A percentile compares a stretch with the other conserved stretches of the same genome.
Evolutionary conservation across 2,329 filamentous ascomycete genomes (phyloP).

Genomic region (Aspergillus aculeatus): DNA sequence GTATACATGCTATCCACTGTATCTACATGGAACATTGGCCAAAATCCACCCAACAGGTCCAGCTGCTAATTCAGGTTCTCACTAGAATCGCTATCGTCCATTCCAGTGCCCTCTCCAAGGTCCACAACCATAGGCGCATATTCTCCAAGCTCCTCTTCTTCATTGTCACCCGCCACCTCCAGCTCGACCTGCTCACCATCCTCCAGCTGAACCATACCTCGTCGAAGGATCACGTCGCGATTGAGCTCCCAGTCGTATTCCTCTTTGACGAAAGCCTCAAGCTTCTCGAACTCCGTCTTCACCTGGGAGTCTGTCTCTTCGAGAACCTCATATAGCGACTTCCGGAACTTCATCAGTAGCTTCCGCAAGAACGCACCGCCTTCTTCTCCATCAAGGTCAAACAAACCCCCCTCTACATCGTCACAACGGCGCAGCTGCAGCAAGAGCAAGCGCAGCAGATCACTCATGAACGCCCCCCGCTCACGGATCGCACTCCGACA

Average conservation of each 20-base stretch:
- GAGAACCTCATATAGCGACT: conserved; percentile 50
- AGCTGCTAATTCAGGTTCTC: background rate
- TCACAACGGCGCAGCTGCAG: conserved; percentile 57
- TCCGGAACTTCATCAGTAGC: conserved; percentile 54
- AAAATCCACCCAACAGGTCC: background rate
- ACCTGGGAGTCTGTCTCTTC: conserved; percentile 40
- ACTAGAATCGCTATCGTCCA: background rate
- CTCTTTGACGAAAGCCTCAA: conserved; percentile 55
- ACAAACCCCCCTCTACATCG: conserved; percentile 61
- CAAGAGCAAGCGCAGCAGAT: conserved; percentile 50
- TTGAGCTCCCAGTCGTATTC: conserved; percentile 60
- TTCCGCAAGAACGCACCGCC: conserved; percentile 54
- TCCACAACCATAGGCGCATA: conserved; percentile 64
- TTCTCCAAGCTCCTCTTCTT: conserved; percentile 64
- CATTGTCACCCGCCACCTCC: conserved; percentile 59
- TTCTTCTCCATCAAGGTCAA: conserved; percentile 55
- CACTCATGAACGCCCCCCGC: conserved; percentile 52
- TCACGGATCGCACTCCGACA: conserved; percentile 53
- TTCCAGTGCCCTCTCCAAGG: conserved; percentile 24
- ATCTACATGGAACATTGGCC: too few species aligned
- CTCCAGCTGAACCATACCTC: conserved; percentile 60
- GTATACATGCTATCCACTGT: too few species aligned
- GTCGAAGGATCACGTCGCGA: conserved; percentile 53
- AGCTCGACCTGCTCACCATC: conserved; percentile 64
- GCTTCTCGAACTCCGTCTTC: conserved; percentile 53